These are phyloP conservation scores for Rosa rugosa DNA, from an alignment of 306 rosid genomes.

Conservation along the genomic window DNA sequence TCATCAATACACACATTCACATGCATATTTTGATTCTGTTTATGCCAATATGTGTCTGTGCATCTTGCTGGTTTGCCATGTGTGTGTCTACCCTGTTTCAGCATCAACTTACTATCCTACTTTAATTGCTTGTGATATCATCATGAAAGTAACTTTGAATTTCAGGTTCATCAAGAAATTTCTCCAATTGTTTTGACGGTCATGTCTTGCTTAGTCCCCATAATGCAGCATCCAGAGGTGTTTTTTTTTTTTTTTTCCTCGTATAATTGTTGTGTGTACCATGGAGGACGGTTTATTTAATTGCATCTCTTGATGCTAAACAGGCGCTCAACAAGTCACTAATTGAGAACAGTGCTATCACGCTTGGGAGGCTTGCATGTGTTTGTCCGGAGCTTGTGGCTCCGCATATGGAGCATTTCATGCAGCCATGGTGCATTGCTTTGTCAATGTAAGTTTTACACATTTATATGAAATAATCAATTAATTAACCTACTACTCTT, in stretches of 20 bases:
- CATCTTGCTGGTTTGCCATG: slow-evolving; percentile 9
- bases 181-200: slow-evolving; percentile 78
- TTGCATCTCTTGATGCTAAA: slow-evolving; percentile 31
- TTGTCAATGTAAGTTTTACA: slow-evolving; percentile 62
- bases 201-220: slow-evolving; percentile 81
- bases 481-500: not conserved
- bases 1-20: not conserved
- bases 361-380: slow-evolving; percentile 98
- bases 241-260: slow-evolving; percentile 26
- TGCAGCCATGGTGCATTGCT: slow-evolving; percentile 97
- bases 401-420: slow-evolving; percentile 98
- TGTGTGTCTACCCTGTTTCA: slow-evolving; percentile 2
- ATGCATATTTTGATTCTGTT: not conserved
- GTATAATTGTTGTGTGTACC: not conserved
- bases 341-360: slow-evolving; percentile 91
- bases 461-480: not conserved
- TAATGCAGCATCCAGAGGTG: slow-evolving; percentile 91
- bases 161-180: slow-evolving; percentile 91
- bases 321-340: slow-evolving; percentile 91
- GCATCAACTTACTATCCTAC: not conserved
- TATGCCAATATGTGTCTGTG: not conserved
- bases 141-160: slow-evolving; percentile 23
- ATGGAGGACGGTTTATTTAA: slow-evolving; percentile 23
- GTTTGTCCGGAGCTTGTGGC: slow-evolving; percentile 95
- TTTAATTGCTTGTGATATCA: not conserved